Conservation (phyloP, 2,329 filamentous ascomycete species). For the Orbilia brochopaga region DNA sequence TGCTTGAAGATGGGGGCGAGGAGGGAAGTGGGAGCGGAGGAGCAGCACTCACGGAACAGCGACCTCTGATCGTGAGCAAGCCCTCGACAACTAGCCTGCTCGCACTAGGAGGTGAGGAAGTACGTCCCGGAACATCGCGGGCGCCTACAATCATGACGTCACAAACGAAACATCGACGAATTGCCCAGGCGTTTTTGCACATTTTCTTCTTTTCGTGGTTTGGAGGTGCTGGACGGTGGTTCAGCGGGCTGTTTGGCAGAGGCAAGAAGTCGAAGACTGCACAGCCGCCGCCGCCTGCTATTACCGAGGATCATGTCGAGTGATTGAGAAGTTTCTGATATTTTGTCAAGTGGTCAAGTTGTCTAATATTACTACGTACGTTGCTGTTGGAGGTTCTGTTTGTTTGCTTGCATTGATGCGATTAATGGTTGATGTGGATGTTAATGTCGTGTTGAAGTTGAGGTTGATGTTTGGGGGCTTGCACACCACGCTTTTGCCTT, state of each 20-base stretch:
- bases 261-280: conserved; percentile 36
- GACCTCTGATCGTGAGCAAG: neutral
- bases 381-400: no score
- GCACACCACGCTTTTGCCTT: no score
- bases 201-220: conserved; percentile 51
- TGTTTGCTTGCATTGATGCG: no score
- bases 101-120: conserved; percentile 9
- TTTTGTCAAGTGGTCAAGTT: neutral
- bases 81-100: neutral
- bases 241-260: conserved; percentile 43
- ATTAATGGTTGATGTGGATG: no score
- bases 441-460: no score
- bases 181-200: conserved; percentile 44
- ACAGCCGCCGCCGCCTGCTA: conserved; percentile 8
- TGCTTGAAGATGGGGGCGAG: conserved; percentile 10
- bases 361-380: neutral
- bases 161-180: conserved; percentile 43
- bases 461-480: no score
- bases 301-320: neutral
- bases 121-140: conserved; percentile 36
- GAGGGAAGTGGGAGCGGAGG: conserved; percentile 5
- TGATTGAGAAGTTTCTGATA: neutral
- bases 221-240: conserved; percentile 38
- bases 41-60: conserved; percentile 6
- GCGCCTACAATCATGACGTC: conserved; percentile 43